Conservation (phyloP, 495 filamentous ascomycete species). For the Massariosphaeria phaeospora region DNA sequence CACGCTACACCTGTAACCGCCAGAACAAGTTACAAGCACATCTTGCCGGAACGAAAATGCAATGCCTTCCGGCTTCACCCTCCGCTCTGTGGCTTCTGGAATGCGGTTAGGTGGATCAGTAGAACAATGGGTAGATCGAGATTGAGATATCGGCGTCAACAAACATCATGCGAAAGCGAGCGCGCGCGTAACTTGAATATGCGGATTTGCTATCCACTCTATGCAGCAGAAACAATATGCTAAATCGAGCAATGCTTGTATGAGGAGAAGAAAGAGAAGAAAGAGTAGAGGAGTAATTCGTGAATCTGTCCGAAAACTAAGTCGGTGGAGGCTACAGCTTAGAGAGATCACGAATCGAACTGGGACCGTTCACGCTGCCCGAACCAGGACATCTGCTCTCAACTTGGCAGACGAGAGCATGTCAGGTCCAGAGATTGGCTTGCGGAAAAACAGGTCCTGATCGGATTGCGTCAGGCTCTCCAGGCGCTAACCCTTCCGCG, state of each 20-base stretch:
- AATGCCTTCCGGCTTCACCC: constrained; percentile 22
- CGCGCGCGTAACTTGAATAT: neutral
- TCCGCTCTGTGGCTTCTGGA: neutral
- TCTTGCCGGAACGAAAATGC: constrained; percentile 11
- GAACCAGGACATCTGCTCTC: neutral
- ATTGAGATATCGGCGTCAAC: neutral
- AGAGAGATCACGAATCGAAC: constrained; percentile 21
- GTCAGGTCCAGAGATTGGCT: no score
- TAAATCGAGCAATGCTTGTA: constrained; percentile 3
- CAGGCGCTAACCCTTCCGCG: constrained; percentile 1
- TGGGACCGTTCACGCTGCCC: neutral
- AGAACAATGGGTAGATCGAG: constrained; percentile 12
- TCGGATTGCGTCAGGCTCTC: neutral
- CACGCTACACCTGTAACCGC: constrained; percentile 26
- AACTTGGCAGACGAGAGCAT: neutral
- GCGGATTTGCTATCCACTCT: constrained; percentile 13
- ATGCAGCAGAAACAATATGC: constrained; percentile 32
- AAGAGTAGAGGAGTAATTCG: constrained; percentile 10
- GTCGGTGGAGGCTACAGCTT: constrained; percentile 1
- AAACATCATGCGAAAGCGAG: constrained; percentile 21
- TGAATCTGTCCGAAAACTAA: constrained; percentile 16
- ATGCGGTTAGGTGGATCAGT: constrained; percentile 5
- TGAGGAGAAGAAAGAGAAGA: neutral
- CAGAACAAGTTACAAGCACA: no score
- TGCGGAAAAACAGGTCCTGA: no score